These are phyloP conservation scores for Heliamphora exappendiculata DNA, from an alignment of 148 eudicot species.

Conservation along the genomic window DNA sequence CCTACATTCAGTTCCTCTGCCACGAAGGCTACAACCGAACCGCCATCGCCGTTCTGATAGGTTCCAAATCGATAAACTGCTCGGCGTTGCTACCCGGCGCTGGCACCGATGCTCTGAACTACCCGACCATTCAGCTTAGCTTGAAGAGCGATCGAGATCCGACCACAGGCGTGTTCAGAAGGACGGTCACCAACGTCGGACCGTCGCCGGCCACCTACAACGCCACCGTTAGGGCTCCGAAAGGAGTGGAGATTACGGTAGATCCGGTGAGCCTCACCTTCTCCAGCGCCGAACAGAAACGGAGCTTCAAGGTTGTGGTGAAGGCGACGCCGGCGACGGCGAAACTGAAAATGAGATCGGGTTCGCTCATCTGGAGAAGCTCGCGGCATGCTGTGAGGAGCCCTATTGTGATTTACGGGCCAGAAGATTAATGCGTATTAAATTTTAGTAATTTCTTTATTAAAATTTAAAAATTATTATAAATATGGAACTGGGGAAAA, in stretches of 20 bases:
- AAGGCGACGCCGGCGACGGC: constrained; percentile 32
- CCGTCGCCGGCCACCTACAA: constrained; percentile 42
- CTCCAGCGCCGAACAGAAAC: constrained; percentile 19
- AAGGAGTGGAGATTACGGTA: constrained; percentile 59
- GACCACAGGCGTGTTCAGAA: constrained; percentile 36
- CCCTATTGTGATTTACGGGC: constrained; percentile 52
- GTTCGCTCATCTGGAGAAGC: constrained; percentile 65
- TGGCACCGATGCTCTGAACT: constrained; percentile 74
- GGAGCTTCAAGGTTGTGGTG: constrained; percentile 66
- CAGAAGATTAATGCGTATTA: not conserved
- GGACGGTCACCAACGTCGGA: constrained; percentile 78
- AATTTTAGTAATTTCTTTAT: too few relatives aligned
- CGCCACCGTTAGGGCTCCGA: constrained; percentile 50
- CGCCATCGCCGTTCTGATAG: constrained; percentile 38
- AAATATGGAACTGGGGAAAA: too few relatives aligned
- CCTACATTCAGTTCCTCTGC: constrained; percentile 75
- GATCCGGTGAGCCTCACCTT: constrained; percentile 50
- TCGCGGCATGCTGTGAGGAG: constrained; percentile 51
- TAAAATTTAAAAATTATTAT: too few relatives aligned
- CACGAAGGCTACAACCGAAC: constrained; percentile 56
- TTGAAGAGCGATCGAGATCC: constrained; percentile 29
- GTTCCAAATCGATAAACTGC: constrained; percentile 57
- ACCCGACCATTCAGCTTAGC: constrained; percentile 78
- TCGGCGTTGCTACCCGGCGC: constrained; percentile 50
- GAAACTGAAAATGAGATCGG: constrained; percentile 32